Evolutionary conservation across 371 early-diverging fungal genomes (phyloP).

Genomic region (Chytridium lagenaria): DNA sequence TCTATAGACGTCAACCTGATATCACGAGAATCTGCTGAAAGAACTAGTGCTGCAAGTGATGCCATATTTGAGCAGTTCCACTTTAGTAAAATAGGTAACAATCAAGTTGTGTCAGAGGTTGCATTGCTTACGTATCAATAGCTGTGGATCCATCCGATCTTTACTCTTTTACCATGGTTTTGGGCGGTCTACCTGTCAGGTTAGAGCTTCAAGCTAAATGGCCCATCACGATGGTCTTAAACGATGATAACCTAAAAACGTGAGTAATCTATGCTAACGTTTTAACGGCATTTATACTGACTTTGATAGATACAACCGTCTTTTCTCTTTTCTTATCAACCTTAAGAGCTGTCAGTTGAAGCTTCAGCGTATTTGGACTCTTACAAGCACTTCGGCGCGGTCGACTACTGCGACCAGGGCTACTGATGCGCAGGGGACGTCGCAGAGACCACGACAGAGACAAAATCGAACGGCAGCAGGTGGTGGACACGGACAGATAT

Average conservation of each 20-base stretch:
- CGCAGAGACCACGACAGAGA: too few relatives aligned
- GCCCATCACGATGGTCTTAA: constrained; percentile 80
- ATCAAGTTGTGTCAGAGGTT: neutral
- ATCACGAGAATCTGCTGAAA: neutral
- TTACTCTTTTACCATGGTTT: constrained; percentile 48
- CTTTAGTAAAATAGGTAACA: constrained; percentile 20
- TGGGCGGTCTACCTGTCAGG: constrained; percentile 61
- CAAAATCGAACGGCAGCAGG: neutral
- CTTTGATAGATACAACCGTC: constrained; percentile 41
- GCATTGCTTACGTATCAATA: neutral
- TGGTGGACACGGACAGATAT: neutral
- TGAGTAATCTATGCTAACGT: too few relatives aligned
- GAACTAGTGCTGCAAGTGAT: neutral
- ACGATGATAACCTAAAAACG: constrained; percentile 59
- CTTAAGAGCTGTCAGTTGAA: constrained; percentile 56
- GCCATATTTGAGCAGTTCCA: neutral
- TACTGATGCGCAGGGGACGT: neutral
- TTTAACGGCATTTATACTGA: too few relatives aligned
- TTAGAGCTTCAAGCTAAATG: constrained; percentile 68
- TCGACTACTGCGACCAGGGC: neutral
- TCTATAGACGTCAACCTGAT: neutral
- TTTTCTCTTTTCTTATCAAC: constrained; percentile 69
- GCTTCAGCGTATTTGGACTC: constrained; percentile 54
- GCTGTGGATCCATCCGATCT: constrained; percentile 5
- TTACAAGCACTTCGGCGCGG: constrained; percentile 21